Percentiles rank a stretch among this genome's conserved stretches.
Evolutionary conservation across 2,329 filamentous ascomycete genomes (phyloP).

Genomic region (Ophiostoma ips): DNA sequence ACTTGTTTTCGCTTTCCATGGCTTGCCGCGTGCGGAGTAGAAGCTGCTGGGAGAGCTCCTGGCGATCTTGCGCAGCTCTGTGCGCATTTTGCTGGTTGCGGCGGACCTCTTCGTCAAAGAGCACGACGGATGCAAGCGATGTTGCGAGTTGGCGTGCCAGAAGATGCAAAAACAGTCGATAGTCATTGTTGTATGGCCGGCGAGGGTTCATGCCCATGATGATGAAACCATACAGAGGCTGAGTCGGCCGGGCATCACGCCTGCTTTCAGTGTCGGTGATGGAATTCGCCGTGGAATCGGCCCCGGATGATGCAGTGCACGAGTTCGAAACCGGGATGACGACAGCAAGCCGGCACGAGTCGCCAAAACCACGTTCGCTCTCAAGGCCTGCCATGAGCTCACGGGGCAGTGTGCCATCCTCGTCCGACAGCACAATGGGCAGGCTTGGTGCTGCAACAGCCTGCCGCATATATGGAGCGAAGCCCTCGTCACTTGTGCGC

Average conservation of each 20-base stretch:
- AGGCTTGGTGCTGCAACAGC: constrained; percentile 38
- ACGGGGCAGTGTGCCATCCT: constrained; percentile 49
- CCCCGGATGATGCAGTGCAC: not conserved
- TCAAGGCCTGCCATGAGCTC: constrained; percentile 49
- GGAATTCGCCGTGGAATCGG: not conserved
- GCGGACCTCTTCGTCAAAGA: constrained; percentile 73
- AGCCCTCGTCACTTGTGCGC: constrained; percentile 54
- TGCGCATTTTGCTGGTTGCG: constrained; percentile 60
- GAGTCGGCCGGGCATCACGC: constrained; percentile 18
- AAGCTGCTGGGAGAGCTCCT: constrained; percentile 64
- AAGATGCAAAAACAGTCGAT: constrained; percentile 62
- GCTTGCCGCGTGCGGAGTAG: constrained; percentile 49
- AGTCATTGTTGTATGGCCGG: constrained; percentile 67
- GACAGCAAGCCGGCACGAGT: constrained; percentile 56
- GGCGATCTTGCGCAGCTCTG: constrained; percentile 60
- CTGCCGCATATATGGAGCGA: constrained; percentile 62
- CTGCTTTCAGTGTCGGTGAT: not conserved
- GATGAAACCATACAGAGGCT: constrained; percentile 62
- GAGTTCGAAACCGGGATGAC: constrained; percentile 70
- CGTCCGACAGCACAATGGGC: constrained; percentile 54
- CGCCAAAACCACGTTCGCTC: constrained; percentile 50
- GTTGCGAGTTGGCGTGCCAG: constrained; percentile 64
- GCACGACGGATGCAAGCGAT: constrained; percentile 64
- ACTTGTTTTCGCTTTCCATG: constrained; percentile 58
- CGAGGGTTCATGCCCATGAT: constrained; percentile 67